Evolutionary conservation across 1,284 basidiomycete species (phyloP).

Genomic region (Tranzscheliella williamsii): DNA sequence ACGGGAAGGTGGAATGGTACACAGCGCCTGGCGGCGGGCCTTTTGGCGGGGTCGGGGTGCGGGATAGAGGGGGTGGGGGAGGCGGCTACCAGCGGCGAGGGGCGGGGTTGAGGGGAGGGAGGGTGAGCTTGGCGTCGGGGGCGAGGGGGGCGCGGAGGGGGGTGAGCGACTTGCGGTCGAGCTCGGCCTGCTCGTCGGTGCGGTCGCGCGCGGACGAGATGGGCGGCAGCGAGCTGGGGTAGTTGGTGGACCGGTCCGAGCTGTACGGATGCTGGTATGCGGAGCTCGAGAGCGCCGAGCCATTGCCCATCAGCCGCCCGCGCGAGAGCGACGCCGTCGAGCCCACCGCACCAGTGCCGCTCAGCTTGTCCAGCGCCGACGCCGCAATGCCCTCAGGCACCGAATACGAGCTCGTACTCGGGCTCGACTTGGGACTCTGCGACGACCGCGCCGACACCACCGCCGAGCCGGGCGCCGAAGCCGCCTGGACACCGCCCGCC

Average conservation of each 20-base stretch:
- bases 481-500: conserved; percentile 5
- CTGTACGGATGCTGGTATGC: conserved; percentile 40
- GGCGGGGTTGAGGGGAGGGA: conserved; percentile 28
- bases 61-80: too few relatives aligned
- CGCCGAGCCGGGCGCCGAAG: conserved; percentile 33
- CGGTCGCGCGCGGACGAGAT: conserved; percentile 30
- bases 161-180: conserved; percentile 28
- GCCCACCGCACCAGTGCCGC: conserved; percentile 2
- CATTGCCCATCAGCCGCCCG: conserved; percentile 16
- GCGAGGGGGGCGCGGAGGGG: conserved; percentile 16
- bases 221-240: conserved; percentile 21
- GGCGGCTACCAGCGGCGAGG: conserved; percentile 16
- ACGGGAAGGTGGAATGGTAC: too few relatives aligned
- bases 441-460: conserved; percentile 34
- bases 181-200: conserved; percentile 18
- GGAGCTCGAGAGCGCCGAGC: conserved; percentile 2
- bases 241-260: conserved; percentile 41
- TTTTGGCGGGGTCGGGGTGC: too few relatives aligned
- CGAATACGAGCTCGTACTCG: conserved; percentile 31
- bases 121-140: conserved; percentile 20
- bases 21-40: too few relatives aligned
- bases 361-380: conserved; percentile 30
- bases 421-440: conserved; percentile 41
- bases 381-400: conserved; percentile 29
- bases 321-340: conserved; percentile 12